phyloP scores from a whole-genome alignment of 139 green algal species.

The Tetradesmus obliquus region DNA sequence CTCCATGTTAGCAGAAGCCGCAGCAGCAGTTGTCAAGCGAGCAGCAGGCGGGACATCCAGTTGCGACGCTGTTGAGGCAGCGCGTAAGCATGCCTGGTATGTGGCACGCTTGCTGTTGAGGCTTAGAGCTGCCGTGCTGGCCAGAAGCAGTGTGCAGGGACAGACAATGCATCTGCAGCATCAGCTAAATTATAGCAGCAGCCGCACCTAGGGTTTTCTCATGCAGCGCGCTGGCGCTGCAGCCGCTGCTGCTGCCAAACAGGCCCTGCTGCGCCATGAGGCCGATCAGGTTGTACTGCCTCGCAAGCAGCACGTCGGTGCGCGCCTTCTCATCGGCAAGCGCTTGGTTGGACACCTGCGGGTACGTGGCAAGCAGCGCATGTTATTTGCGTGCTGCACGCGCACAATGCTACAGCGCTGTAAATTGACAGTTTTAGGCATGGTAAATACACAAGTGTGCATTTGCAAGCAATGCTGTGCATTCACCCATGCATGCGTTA shows the following conservation, averaged over 20 bases:
- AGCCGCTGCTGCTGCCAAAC: not conserved
- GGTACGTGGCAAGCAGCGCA: not conserved
- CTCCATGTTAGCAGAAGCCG: too few species aligned
- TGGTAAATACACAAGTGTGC: not conserved
- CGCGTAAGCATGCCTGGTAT: too few species aligned
- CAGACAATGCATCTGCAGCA: not conserved
- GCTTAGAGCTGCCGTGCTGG: too few species aligned
- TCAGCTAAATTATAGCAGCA: not conserved
- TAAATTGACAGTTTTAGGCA: not conserved
- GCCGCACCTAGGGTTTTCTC: constrained; percentile 35
- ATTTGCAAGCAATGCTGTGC: too few species aligned
- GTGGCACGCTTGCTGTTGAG: too few species aligned
- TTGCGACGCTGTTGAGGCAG: too few species aligned
- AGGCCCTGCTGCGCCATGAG: not conserved
- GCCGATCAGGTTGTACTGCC: constrained; percentile 63
- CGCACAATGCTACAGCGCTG: not conserved
- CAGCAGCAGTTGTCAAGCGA: too few species aligned
- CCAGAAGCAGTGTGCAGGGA: too few species aligned
- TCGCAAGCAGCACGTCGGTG: constrained; percentile 50
- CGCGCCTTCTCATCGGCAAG: constrained; percentile 53
- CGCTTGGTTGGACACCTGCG: constrained; percentile 11
- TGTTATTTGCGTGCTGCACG: not conserved
- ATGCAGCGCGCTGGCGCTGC: not conserved
- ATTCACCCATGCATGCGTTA: too few species aligned
- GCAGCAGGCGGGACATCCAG: too few species aligned